Evolutionary conservation across 495 filamentous ascomycete species (phyloP), one percentile per base, ranked within the genome.

Genomic region (Tricharina praecox): DNA sequence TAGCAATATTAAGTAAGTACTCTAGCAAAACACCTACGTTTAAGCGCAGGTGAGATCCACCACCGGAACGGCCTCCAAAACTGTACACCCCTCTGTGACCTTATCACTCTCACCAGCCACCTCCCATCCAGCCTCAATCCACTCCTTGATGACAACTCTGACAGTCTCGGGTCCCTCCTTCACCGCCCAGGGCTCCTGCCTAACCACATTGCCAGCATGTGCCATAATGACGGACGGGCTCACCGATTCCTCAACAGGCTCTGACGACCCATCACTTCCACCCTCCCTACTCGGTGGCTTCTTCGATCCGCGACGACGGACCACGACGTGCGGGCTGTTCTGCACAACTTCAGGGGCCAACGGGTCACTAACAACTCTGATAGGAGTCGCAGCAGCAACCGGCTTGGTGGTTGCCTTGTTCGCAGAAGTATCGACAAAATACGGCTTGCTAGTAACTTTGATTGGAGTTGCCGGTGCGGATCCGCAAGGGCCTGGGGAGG

Each of bases 1-100:
- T 32, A 5, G 7, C 28, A 32, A 32, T 32, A 5, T 32, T 13
- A 13, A 32, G 13, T 32, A 5, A 32, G 28, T 13, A 5, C 28
- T 32, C 5, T 32, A 5, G 28, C 28, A 5, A 32, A 13, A 32
- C 5, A 13, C 7, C 28, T 5, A 32, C 28, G 28, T 5, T 32
- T 46, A 46, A 51, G 50, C 54, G 47, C 50, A 46, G 16, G 56
- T 59, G 33, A 59, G 24, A 43, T 59, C 56, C 45, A 59, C 10
- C 33, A 59, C 51, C 11, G 58, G 50, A 11, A 59, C 43, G 9
- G 46, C 44, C 34, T 47, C 43, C 41, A 50, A 58, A 25, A 57
- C 48, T 26, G 25, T 41, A 10, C 32, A 37, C 5, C 51, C 51
- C 1, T 43, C 47, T 24, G 23, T 4, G 1, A 54, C 39, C 8